Percentiles rank a stretch among this genome's conserved stretches.
phyloP scores from a whole-genome alignment of 768 basidiomycete genomes.

The Agaricus sinodeliciosus region DNA sequence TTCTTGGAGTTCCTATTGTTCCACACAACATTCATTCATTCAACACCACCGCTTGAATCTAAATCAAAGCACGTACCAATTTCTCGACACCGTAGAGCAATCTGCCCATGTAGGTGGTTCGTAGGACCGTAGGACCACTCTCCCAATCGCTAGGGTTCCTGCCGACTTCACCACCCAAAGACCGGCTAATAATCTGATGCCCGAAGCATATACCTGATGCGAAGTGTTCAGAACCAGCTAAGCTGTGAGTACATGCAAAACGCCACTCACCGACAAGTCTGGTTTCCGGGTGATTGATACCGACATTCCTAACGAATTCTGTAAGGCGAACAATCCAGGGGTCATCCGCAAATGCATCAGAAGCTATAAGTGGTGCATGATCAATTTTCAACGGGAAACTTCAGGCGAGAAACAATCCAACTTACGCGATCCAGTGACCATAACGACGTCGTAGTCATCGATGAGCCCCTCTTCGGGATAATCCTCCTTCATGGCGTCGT shows the following conservation, averaged over 20 bases:
- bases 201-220: conserved; percentile 82
- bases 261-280: conserved; percentile 42
- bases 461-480: conserved; percentile 54
- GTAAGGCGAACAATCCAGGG: conserved; percentile 74
- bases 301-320: conserved; percentile 33
- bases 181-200: conserved; percentile 67
- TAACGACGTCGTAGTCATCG: conserved; percentile 57
- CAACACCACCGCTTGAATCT: not conserved
- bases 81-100: conserved; percentile 52
- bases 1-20: conserved; percentile 62
- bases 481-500: conserved; percentile 51
- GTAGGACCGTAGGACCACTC: conserved; percentile 55
- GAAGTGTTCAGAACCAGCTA: no score
- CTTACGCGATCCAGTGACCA: conserved; percentile 79
- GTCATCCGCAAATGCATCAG: conserved; percentile 65
- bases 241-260: not conserved
- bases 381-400: no score
- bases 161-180: conserved; percentile 65
- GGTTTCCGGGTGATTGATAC: no score
- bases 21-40: not conserved
- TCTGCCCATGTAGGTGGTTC: conserved; percentile 63
- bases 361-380: conserved; percentile 33
- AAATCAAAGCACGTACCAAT: conserved; percentile 18
- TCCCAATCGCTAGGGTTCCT: conserved; percentile 69
- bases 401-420: not conserved